These are phyloP conservation scores for Selenicereus undatus DNA, from an alignment of 148 eudicot species.

Conservation along the genomic window DNA sequence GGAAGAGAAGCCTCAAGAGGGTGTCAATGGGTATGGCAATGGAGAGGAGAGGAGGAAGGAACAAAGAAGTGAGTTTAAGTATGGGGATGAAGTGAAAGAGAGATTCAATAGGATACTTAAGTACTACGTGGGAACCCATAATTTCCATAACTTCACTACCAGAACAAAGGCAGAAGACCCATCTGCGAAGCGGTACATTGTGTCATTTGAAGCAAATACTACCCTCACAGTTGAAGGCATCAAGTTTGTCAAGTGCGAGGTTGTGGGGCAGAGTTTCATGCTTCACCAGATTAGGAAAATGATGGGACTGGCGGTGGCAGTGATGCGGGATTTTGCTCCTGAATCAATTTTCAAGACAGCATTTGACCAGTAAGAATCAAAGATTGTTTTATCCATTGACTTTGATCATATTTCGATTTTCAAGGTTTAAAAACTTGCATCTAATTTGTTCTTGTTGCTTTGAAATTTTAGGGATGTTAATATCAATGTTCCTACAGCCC, in stretches of 20 bases:
- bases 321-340: slow-evolving; percentile 69
- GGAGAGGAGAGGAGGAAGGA: slow-evolving; percentile 18
- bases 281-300: slow-evolving; percentile 93
- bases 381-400: neutral
- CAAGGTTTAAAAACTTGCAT: no score
- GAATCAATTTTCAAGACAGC: slow-evolving; percentile 67
- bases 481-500: slow-evolving; percentile 87
- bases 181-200: slow-evolving; percentile 67
- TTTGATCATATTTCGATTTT: neutral
- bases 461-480: slow-evolving; percentile 48
- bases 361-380: slow-evolving; percentile 49
- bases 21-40: slow-evolving; percentile 6
- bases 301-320: slow-evolving; percentile 85
- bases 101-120: slow-evolving; percentile 70
- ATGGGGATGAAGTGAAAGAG: slow-evolving; percentile 61
- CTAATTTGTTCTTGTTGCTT: neutral
- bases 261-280: slow-evolving; percentile 96
- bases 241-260: slow-evolving; percentile 90
- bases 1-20: neutral
- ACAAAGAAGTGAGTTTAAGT: slow-evolving; percentile 42
- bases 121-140: slow-evolving; percentile 75
- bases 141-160: slow-evolving; percentile 90
- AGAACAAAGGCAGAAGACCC: slow-evolving; percentile 88
- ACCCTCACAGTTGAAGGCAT: slow-evolving; percentile 62
- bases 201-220: slow-evolving; percentile 70